Evolutionary conservation across 2,329 filamentous ascomycete species (phyloP).

Genomic region (Colletotrichum theobromicola): DNA sequence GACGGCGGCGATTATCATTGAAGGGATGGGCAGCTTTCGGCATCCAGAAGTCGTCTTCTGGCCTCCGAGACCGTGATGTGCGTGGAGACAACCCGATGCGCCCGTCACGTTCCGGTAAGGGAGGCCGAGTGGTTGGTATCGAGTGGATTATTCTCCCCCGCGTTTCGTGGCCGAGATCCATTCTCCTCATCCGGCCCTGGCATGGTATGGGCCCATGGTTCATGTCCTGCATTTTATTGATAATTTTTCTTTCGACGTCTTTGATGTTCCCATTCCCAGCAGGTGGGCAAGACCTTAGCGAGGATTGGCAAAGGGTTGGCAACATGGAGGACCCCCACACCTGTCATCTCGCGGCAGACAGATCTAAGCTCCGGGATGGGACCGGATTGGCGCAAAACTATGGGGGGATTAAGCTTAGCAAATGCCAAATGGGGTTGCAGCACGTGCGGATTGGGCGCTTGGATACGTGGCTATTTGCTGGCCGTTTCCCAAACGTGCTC

Average conservation of each 20-base stretch:
- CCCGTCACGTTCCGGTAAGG: neutral
- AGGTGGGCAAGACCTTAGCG: neutral
- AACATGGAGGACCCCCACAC: slow-evolving; percentile 14
- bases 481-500: neutral
- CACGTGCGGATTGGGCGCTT: neutral
- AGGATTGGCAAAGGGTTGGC: neutral
- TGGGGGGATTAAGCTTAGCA: slow-evolving; percentile 19
- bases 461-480: slow-evolving; percentile 8
- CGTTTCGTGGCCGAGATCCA: neutral
- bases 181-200: slow-evolving; percentile 8
- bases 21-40: slow-evolving; percentile 12
- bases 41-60: slow-evolving; percentile 8
- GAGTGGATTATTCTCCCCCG: neutral
- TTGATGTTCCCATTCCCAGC: neutral
- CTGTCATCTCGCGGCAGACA: slow-evolving; percentile 21
- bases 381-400: slow-evolving; percentile 16
- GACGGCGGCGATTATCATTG: neutral
- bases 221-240: neutral
- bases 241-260: neutral
- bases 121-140: neutral
- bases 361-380: slow-evolving; percentile 20
- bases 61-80: slow-evolving; percentile 8
- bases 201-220: neutral
- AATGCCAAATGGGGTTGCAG: slow-evolving; percentile 13
- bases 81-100: neutral